Evolutionary conservation across 2,329 filamentous ascomycete species (phyloP).

Genomic region (Verticillium nubilum): DNA sequence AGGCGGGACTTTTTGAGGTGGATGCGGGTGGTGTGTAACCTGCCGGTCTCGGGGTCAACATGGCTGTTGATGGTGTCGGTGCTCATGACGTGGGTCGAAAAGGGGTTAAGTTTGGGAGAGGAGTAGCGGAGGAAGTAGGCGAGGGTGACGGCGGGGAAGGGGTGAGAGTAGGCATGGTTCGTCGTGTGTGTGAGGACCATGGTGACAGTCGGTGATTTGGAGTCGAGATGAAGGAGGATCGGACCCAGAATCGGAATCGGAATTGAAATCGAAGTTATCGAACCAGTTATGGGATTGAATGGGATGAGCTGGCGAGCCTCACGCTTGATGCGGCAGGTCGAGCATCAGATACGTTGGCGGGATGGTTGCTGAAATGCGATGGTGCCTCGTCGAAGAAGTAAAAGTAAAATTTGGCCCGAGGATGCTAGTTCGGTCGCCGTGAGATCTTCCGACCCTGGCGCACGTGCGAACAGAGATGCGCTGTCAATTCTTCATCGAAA

Average conservation of each 20-base stretch:
- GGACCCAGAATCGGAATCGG: background rate
- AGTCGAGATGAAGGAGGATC: background rate
- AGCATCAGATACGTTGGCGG: background rate
- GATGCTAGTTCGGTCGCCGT: background rate
- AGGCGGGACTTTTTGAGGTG: conserved; percentile 79
- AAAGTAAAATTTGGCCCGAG: conserved; percentile 1
- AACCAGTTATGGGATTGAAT: too few relatives aligned
- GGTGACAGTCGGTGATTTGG: conserved; percentile 16
- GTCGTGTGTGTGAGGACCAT: conserved; percentile 62
- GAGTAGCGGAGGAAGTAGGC: conserved; percentile 88
- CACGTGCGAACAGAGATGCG: background rate
- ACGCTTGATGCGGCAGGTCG: background rate
- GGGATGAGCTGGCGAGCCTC: background rate
- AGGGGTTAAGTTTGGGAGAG: conserved; percentile 64
- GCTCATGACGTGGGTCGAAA: conserved; percentile 74
- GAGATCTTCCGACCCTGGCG: background rate
- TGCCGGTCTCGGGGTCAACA: conserved; percentile 68
- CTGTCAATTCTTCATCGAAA: background rate
- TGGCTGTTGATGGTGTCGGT: conserved; percentile 75
- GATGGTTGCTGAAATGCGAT: too few relatives aligned
- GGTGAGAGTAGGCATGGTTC: conserved; percentile 71
- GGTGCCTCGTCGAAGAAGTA: background rate
- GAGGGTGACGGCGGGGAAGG: conserved; percentile 79
- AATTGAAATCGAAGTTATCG: background rate
- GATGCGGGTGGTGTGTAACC: conserved; percentile 71